Conservation (phyloP, 2,329 filamentous ascomycete genomes). For the Zopfia rhizophila region DNA sequence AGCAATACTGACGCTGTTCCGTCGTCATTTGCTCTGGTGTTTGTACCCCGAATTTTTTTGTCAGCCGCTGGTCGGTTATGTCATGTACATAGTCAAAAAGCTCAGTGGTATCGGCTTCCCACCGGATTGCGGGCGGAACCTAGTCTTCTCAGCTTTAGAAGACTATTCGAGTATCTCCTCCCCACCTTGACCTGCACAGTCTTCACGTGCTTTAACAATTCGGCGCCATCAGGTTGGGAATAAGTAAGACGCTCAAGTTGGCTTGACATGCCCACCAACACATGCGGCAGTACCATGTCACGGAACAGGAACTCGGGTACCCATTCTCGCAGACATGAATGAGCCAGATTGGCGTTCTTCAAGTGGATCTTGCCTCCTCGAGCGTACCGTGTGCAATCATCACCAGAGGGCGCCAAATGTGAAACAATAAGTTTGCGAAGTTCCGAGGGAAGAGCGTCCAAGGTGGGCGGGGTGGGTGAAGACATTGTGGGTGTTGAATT, state of each 20-base stretch:
- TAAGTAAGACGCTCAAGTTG: conserved; percentile 23
- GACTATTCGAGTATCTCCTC: not conserved
- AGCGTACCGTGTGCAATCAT: conserved; percentile 5
- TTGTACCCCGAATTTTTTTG: conserved; percentile 8
- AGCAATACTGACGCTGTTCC: conserved; percentile 15
- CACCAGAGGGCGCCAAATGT: conserved; percentile 15
- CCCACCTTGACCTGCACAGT: conserved; percentile 22
- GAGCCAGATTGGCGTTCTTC: conserved; percentile 29
- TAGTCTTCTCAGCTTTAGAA: conserved; percentile 4
- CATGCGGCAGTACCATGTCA: conserved; percentile 27
- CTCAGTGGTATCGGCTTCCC: conserved; percentile 20
- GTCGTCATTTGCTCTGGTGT: conserved; percentile 4
- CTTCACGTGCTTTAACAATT: conserved; percentile 21
- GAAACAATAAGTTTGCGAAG: conserved; percentile 27
- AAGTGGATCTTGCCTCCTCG: conserved; percentile 22
- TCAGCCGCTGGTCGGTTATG: conserved; percentile 17
- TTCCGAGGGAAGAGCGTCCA: conserved; percentile 29
- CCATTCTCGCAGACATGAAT: conserved; percentile 29
- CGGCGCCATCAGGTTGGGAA: not conserved
- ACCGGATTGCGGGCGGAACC: conserved; percentile 28
- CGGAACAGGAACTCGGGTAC: conserved; percentile 26
- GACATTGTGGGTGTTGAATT: conserved; percentile 6
- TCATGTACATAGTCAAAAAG: conserved; percentile 14
- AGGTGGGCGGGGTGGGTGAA: conserved; percentile 1
- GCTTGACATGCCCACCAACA: conserved; percentile 19